Evolutionary conservation across 1,284 basidiomycete genomes (phyloP).

Genomic region (Athelia psychrophila): DNA sequence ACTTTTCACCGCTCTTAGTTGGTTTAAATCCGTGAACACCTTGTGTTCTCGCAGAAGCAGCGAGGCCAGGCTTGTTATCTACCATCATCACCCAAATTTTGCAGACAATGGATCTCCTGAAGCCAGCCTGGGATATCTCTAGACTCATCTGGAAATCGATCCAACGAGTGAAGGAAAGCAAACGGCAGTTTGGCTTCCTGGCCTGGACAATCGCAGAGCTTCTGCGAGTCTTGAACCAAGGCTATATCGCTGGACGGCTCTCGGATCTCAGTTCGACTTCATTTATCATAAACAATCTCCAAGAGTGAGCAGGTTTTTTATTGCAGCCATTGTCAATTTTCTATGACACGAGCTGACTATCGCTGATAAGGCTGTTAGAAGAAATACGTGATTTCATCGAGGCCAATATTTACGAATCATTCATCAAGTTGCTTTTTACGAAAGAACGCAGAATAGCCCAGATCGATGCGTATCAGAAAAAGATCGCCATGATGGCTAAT

Average conservation of each 20-base stretch:
- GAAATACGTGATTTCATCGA: background rate
- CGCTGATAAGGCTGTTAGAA: background rate
- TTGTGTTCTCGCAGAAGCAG: too few relatives aligned
- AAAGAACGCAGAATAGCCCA: background rate
- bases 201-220: background rate
- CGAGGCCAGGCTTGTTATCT: too few relatives aligned
- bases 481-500: background rate
- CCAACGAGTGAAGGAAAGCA: background rate
- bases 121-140: too few relatives aligned
- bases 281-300: background rate
- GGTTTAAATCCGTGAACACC: too few relatives aligned
- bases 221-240: background rate
- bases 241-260: background rate
- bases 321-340: background rate
- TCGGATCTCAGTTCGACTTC: background rate
- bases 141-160: background rate
- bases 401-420: background rate
- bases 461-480: background rate
- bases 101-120: too few relatives aligned
- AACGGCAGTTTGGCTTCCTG: background rate
- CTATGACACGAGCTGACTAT: too few relatives aligned
- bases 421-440: background rate
- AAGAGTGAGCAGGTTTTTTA: background rate
- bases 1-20: too few relatives aligned
- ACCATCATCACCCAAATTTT: too few relatives aligned